Percentiles rank a stretch among this genome's conserved stretches.
phyloP scores from a whole-genome alignment of 331 rosid genomes.

The Arachis monticola region DNA sequence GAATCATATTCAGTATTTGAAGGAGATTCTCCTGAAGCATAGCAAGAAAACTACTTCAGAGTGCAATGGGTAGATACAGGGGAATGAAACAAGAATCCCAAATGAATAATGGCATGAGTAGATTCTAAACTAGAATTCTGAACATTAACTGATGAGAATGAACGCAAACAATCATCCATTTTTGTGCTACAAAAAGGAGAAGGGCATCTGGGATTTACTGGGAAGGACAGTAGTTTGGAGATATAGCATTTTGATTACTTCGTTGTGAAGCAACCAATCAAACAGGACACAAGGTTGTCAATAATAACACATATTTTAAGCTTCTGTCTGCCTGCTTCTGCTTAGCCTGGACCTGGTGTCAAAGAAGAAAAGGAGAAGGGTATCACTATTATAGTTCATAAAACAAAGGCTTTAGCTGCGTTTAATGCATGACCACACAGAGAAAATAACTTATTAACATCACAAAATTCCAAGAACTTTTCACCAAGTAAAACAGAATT shows the following conservation, averaged over 20 bases:
- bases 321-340: conserved; percentile 1
- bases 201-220: conserved; percentile 7
- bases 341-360: conserved; percentile 28
- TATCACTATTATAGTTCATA: conserved; percentile 9
- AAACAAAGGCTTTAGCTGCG: not conserved
- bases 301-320: conserved; percentile 1
- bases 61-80: conserved; percentile 29
- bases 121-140: conserved; percentile 28
- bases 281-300: conserved; percentile 19
- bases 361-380: not conserved
- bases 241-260: conserved; percentile 42
- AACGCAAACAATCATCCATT: conserved; percentile 26
- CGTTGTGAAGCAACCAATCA: not conserved
- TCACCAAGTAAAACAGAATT: not conserved
- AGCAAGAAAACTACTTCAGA: conserved; percentile 48
- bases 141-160: conserved; percentile 29
- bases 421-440: too few species aligned
- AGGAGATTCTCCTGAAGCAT: conserved; percentile 47
- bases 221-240: conserved; percentile 48
- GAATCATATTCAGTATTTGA: conserved; percentile 49
- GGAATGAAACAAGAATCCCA: conserved; percentile 27
- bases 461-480: not conserved
- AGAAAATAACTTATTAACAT: not conserved
- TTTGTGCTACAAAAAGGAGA: conserved; percentile 34
- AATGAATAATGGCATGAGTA: conserved; percentile 24